Evolutionary conservation across 371 early-diverging fungal species (phyloP), one percentile per base, ranked within the genome.

Genomic region (Apophysomyces ossiformis): DNA sequence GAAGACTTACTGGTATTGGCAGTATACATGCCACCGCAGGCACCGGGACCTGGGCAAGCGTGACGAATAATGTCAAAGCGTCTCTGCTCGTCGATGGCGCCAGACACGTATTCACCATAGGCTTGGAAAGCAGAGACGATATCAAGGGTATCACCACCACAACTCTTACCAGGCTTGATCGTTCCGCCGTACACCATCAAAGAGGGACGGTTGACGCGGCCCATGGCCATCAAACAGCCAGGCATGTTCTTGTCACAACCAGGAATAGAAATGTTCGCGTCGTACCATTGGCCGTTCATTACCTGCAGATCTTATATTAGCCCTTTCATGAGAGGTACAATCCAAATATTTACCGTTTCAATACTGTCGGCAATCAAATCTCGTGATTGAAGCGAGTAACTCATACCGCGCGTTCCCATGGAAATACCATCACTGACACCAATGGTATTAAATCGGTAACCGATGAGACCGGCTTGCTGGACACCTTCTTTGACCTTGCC

Each of bases 11-110:
- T 94, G 15, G 97, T 97, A 73, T 98, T 98, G 63, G 99, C 99
- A 57, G 99, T 98, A 80, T 96, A 98, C 97, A 98, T 94, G 64
- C 94, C 98, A 75, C 98, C 98, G 81, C 98, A 98, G 12, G 96
- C 96, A 67, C 99, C 99, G 57, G 97, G 89, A 57, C 99, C 97
- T 8, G 99, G 99, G 71, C 99, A 98, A 7, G 97, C 83, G 73
- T 97, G 70, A 39, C 90, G 87, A 58, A 98, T 90, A 63, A 95
- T 92, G 66, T 96, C 95, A 44, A 75, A 75, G 47, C 96, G 88
- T 78, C 93, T 87, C 36, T 89, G 89, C 70, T 98, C 96, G 64
- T 86, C 84, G 69, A 97, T 97, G 13, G 85, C 79, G 37, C 98
- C 98, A 16, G 95, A 74, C 59, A 97, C 87, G 69, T 89, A 96